Base-by-base conservation (phyloP, 768 basidiomycete species). In the Hericium rajendrae region DNA sequence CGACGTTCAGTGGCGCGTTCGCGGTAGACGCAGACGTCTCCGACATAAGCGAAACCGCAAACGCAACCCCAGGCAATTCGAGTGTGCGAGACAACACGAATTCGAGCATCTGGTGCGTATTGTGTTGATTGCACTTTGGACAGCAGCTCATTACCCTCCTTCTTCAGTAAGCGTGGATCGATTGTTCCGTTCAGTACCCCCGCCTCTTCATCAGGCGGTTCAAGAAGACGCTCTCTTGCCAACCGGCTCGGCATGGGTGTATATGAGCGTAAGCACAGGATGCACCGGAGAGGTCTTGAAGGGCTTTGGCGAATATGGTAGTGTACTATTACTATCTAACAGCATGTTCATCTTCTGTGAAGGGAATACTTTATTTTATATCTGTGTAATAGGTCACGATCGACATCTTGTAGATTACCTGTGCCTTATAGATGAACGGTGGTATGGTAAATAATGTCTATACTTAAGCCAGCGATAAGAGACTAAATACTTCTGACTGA, bases 221-320 rank as follows among this genome's bases (percentile, higher is more conserved):
- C 39, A 18, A 46, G 12, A 11, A 39, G 22, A 9, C 32, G 49
- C 6, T 46, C 51, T 40, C 22, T 59, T 11, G 15, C 38, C 6
- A n/a, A 22, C n/a, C 40, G 43, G 49, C 24, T 52, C 10, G 40
- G 55, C 15, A 48, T 49, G 43, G 55, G 55, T 12, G 57, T 46
- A 50, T 39, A 56, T 56, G 58, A 55, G 16, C 54, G 50, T 37
- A 52, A 59, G 50, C 41, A 37, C 15, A 38, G 28, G n/a, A 53
- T 56, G 50, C 37, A 56, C 38, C 18, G 41, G 18, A 38, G 53
- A 20, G 53, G 53, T 38, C 48, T 59, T n/a, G 38, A 24, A 10
- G n/a, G 16, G 16, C 26, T 54, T 18, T 59, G 48, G 48, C 2
- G 39, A n/a, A 10, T 49, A 4, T 51, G 18, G 53, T 54, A 24